phyloP scores from a whole-genome alignment of 306 rosid species.

The Glycine tomentella region DNA sequence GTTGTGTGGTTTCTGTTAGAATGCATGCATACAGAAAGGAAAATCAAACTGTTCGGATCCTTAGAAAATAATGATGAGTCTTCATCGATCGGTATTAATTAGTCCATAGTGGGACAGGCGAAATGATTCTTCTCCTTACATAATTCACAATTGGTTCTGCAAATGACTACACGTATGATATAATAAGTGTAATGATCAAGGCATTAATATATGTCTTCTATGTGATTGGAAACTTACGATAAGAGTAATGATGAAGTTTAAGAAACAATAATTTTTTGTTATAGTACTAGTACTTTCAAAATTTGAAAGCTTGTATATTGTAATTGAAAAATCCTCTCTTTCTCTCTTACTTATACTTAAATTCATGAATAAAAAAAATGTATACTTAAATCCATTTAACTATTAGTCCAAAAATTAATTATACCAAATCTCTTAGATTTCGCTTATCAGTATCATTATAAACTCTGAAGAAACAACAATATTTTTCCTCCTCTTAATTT shows the following conservation, averaged over 20 bases:
- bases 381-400: background rate
- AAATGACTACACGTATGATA: slow-evolving; percentile 51
- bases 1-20: background rate
- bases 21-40: slow-evolving; percentile 12
- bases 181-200: slow-evolving; percentile 40
- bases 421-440: background rate
- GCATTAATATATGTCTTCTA: slow-evolving; percentile 37
- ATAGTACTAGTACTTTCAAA: too few relatives aligned
- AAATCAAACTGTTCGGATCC: slow-evolving; percentile 10
- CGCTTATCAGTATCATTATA: background rate
- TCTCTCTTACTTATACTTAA: too few relatives aligned
- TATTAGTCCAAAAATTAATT: background rate
- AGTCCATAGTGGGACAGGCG: slow-evolving; percentile 40
- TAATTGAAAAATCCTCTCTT: too few relatives aligned
- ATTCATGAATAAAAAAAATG: too few relatives aligned
- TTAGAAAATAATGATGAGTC: slow-evolving; percentile 38
- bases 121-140: slow-evolving; percentile 36
- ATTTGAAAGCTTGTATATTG: too few relatives aligned
- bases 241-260: slow-evolving; percentile 52
- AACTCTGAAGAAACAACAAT: too few relatives aligned
- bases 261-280: background rate
- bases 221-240: slow-evolving; percentile 49
- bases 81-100: slow-evolving; percentile 33
- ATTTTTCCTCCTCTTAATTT: too few relatives aligned
- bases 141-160: slow-evolving; percentile 40